Conservation (phyloP, 2,329 filamentous ascomycete species). For the Calycina herbarum region DNA sequence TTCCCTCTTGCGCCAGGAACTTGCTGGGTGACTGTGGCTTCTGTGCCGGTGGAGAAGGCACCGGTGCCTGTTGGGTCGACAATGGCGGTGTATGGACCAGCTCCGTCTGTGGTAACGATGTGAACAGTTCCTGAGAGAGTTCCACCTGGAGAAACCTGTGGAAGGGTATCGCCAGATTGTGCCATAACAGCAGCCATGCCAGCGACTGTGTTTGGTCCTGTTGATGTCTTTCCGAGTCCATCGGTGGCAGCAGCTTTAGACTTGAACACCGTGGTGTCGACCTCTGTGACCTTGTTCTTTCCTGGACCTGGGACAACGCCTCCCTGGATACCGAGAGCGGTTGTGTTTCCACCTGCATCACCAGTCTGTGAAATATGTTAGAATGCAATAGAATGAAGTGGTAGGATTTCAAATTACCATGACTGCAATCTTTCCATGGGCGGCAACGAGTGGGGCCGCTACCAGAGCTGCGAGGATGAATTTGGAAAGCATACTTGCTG, state of each 20-base stretch:
- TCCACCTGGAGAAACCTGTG: constrained; percentile 60
- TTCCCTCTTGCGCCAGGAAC: constrained; percentile 48
- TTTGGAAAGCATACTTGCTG: constrained; percentile 31
- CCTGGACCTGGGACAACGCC: constrained; percentile 44
- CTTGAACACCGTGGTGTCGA: constrained; percentile 49
- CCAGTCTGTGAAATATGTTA: constrained; percentile 31
- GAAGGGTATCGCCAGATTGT: constrained; percentile 55
- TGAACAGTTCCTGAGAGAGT: constrained; percentile 62
- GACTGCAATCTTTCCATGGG: constrained; percentile 58
- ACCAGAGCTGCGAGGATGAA: constrained; percentile 42
- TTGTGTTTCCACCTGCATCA: constrained; percentile 45
- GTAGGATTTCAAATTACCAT: constrained; percentile 22
- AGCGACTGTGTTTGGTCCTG: constrained; percentile 54
- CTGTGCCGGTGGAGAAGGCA: constrained; percentile 45
- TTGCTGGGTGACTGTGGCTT: constrained; percentile 55
- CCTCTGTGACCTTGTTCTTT: constrained; percentile 44
- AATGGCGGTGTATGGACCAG: constrained; percentile 57
- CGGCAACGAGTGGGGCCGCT: constrained; percentile 55
- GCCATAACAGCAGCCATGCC: constrained; percentile 58
- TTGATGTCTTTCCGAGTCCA: constrained; percentile 59
- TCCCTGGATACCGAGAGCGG: constrained; percentile 44
- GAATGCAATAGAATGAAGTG: constrained; percentile 9
- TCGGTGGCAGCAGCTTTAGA: constrained; percentile 54
- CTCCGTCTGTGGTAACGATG: constrained; percentile 67
- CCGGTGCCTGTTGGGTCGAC: constrained; percentile 62